Base-by-base conservation (phyloP, 108 stramenopile species). In the Pseudonitzschia multiseries region DNA sequence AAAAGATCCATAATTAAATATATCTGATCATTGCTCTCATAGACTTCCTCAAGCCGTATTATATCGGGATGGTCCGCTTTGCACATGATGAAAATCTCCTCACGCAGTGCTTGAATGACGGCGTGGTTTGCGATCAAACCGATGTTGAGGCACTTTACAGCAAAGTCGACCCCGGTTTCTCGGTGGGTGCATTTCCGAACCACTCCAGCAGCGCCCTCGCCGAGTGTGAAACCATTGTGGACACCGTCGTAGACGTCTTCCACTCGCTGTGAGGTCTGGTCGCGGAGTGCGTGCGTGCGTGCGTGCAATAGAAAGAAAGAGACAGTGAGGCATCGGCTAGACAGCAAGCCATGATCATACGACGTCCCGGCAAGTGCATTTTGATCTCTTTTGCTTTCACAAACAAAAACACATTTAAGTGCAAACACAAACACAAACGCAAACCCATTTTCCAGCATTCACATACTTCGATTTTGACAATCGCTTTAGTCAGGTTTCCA, bases 41-140 rank as follows among this genome's bases (percentile, higher is more conserved):
- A 92, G 29, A 92, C 90, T 81, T 93, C 95, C 67, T 93, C 89
- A 8, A 92, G 63, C 0, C 88, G 79, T 4, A 96, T 88, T 68
- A 96, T 87, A 57, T 92, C 92, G 28, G 95, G 95, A 85, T 94
- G 96, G 68, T 96, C 96, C 66, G 93, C 68, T 75, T 94, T 89
- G 72, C 91, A 88, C 86, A 96, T 89, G 71, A 94, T 94, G 68
- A 80, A 85, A 70, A 96, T 82, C 79, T 95, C 93, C 42, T 92
- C 87, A 27, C 87, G 81, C 8, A 95, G 74, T 60, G 89, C 84
- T 42, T 85, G 68, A 50, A 90, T 69, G 1, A 41, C 48, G 27
- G 81, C 83, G 14, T 82, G 86, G 20, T 79, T 83, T 61, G 78
- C 79, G 21, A 95, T 82, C 36, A 86, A 78, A 40, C 79, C 84